phyloP scores from a whole-genome alignment of 2,329 filamentous ascomycete genomes.

The Sporothrix mexicana region DNA sequence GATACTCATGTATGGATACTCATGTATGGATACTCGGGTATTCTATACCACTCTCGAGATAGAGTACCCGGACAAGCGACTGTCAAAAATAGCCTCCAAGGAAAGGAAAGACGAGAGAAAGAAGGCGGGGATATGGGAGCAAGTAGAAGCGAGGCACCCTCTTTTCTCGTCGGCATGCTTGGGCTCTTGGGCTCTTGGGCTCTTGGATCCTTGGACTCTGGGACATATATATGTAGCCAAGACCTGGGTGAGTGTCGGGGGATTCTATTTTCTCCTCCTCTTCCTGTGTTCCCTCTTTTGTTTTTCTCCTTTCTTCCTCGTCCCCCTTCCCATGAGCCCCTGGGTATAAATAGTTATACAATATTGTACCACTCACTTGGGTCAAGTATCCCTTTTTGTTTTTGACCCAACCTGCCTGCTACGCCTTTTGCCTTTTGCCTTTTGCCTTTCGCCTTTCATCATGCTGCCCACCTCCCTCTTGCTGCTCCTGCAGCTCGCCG shows the following conservation, averaged over 20 bases:
- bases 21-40: no score
- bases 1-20: no score
- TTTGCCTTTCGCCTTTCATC: no score
- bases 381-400: background rate
- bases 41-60: background rate
- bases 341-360: background rate
- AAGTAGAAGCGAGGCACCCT: constrained; percentile 6
- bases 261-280: background rate
- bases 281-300: background rate
- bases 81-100: constrained; percentile 11
- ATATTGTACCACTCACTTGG: background rate
- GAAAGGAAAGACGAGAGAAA: background rate
- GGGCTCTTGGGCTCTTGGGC: background rate
- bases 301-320: background rate
- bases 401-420: no score
- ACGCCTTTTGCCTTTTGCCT: no score
- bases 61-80: background rate
- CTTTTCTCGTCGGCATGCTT: no score
- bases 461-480: constrained; percentile 3
- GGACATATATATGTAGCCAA: constrained; percentile 26
- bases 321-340: background rate
- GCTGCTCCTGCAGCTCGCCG: constrained; percentile 40
- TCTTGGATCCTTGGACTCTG: background rate
- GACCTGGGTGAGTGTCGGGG: background rate
- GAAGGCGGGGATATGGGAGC: background rate